Percentiles rank a stretch among this genome's conserved stretches.
Evolutionary conservation across 306 rosid genomes (phyloP).

Genomic region (Trifolium fragiferum): DNA sequence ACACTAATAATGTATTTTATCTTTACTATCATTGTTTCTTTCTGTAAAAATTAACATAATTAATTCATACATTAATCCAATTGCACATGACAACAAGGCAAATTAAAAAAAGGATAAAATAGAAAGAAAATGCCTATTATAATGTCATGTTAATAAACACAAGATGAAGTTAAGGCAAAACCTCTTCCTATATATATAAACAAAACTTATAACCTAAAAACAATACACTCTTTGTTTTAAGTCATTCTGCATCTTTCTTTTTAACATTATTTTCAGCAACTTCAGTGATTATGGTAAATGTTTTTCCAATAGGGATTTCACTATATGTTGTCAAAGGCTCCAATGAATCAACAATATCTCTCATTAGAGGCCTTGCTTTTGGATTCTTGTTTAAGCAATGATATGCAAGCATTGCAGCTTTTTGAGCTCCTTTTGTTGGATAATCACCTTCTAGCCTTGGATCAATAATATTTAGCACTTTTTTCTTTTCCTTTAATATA

Average conservation of each 20-base stretch:
- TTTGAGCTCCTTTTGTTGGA: constrained; percentile 80
- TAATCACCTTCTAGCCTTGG: constrained; percentile 83
- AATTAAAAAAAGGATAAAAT: constrained; percentile 5
- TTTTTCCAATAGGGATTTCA: constrained; percentile 56
- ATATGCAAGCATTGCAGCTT: constrained; percentile 89
- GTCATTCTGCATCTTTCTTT: constrained; percentile 49
- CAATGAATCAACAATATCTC: constrained; percentile 94
- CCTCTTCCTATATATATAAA: constrained; percentile 31
- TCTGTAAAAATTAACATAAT: constrained; percentile 23
- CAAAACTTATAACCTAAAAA: constrained; percentile 20
- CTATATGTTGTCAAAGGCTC: constrained; percentile 75
- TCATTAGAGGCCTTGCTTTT: constrained; percentile 95
- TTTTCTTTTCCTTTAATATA: constrained; percentile 90
- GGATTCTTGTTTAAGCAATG: constrained; percentile 97
- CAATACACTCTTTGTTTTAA: constrained; percentile 20
- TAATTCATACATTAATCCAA: constrained; percentile 41
- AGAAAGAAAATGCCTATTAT: constrained; percentile 35
- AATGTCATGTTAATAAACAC: constrained; percentile 40
- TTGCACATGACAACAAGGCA: constrained; percentile 36
- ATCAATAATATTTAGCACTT: constrained; percentile 70
- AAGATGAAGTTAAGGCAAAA: constrained; percentile 42
- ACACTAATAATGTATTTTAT: neutral
- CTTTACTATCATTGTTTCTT: constrained; percentile 26
- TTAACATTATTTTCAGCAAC: constrained; percentile 52
- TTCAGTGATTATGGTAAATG: constrained; percentile 60